Evolutionary conservation across 2,329 filamentous ascomycete genomes (phyloP).

Genomic region (Aspergillus novoparasiticus): DNA sequence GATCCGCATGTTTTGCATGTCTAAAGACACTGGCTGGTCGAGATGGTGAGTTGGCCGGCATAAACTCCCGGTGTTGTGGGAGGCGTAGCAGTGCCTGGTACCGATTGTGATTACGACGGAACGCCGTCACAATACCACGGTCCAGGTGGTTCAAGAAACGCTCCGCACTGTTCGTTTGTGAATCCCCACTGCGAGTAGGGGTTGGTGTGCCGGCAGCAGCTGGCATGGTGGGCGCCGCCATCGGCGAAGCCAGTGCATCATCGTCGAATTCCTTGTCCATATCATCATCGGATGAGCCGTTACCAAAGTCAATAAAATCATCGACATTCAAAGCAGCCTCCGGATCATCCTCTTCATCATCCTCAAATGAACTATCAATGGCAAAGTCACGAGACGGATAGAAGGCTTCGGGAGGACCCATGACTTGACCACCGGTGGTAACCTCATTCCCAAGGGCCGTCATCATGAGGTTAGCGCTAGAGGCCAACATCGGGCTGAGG

Average conservation of each 20-base stretch:
- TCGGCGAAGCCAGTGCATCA: conserved; percentile 44
- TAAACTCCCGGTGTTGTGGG: conserved; percentile 50
- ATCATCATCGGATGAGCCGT: conserved; percentile 63
- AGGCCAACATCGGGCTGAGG: conserved; percentile 62
- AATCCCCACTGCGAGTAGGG: conserved; percentile 36
- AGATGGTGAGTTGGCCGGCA: conserved; percentile 48
- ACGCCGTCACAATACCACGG: conserved; percentile 73
- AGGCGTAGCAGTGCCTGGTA: conserved; percentile 52
- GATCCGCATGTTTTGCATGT: conserved; percentile 42
- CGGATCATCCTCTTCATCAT: conserved; percentile 67
- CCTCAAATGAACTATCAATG: conserved; percentile 61
- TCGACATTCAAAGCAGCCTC: conserved; percentile 64
- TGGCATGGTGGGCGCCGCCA: conserved; percentile 50
- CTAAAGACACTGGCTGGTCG: conserved; percentile 47
- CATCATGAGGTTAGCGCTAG: conserved; percentile 76
- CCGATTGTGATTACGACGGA: conserved; percentile 63
- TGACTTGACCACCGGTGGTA: conserved; percentile 60
- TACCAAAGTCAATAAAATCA: conserved; percentile 72
- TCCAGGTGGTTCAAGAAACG: conserved; percentile 68
- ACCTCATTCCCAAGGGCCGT: conserved; percentile 63
- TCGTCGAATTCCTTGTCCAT: conserved; percentile 55
- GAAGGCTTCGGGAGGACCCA: conserved; percentile 75
- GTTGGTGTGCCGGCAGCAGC: conserved; percentile 36
- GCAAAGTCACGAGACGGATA: conserved; percentile 65
- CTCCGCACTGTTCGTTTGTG: conserved; percentile 42